Evolutionary conservation across 2,329 filamentous ascomycete genomes (phyloP), one percentile per base, ranked within the genome.

Genomic region (Penicillium sp.): DNA sequence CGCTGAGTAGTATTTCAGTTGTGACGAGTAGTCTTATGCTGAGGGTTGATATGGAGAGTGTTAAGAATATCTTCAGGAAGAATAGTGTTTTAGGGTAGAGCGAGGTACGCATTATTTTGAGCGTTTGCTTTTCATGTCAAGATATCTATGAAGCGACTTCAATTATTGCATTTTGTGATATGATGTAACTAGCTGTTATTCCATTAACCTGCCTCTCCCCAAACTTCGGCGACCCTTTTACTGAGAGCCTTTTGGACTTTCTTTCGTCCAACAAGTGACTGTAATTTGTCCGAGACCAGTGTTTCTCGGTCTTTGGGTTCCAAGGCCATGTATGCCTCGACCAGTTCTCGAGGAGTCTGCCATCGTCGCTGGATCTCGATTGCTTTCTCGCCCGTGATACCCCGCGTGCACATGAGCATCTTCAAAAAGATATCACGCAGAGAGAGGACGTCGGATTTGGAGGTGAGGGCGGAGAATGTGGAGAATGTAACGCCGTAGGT

Each of bases 1-100:
- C 92, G 24, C 70, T 91, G 68, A 95, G 90, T 70, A 92, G 87
- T 68, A 84, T 96, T 58, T 93, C 88, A 63, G 91, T 97, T 40
- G 87, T 96, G 44, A 72, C 82, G 64, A 95, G 89, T 67, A 92
- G 87, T 72, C 71, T 95, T 62, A 77, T 83, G 43, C 70, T 96
- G 72, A 81, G 84, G 65, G 78, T 73, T 54, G 67, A 71, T 39
- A 56, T 57, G 44, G 59, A 53, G 37, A 56, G 44, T 28, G 42
- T 66, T 6, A 57, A 44, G 46, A 60, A 44, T 35, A 12, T 62
- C 8, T 24, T 64, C 41, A 25, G 47, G 47, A 52, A 40, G 31
- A 50, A 39, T 25, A 54, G 35, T 42, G 23, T 28, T 41, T 20
- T 38, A 13, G 42, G 9, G 33, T 52, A 41, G 35, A 37, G 4